phyloP scores from a whole-genome alignment of 2,329 filamentous ascomycete species.

The Ophiostoma tasmaniense region DNA sequence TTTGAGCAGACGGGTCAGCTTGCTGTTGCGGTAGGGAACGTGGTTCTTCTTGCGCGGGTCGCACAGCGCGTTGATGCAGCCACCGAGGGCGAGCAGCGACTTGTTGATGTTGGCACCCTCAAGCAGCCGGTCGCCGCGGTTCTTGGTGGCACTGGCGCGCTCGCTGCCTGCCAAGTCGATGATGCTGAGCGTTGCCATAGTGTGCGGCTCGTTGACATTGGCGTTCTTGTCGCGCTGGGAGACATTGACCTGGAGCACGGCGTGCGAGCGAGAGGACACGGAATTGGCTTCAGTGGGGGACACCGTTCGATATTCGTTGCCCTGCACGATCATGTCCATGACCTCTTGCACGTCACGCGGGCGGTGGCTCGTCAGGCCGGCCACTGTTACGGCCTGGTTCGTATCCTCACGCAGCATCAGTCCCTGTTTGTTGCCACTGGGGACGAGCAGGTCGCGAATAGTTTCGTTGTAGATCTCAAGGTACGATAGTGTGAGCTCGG shows the following conservation, averaged over 20 bases:
- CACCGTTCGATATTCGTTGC: slow-evolving; percentile 90
- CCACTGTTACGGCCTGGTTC: slow-evolving; percentile 84
- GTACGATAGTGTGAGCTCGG: slow-evolving; percentile 87
- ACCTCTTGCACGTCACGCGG: slow-evolving; percentile 89
- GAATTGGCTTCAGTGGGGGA: slow-evolving; percentile 96
- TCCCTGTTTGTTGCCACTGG: slow-evolving; percentile 70
- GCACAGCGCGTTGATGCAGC: slow-evolving; percentile 97
- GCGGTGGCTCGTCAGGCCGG: slow-evolving; percentile 82
- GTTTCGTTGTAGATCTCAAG: slow-evolving; percentile 99
- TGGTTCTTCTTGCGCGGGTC: slow-evolving; percentile 87
- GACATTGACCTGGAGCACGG: slow-evolving; percentile 93
- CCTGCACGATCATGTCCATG: slow-evolving; percentile 97
- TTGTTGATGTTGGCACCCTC: slow-evolving; percentile 99
- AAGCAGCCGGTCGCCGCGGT: slow-evolving; percentile 78
- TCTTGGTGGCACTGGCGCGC: slow-evolving; percentile 92
- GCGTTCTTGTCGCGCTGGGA: slow-evolving; percentile 92
- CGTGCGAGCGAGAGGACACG: slow-evolving; percentile 93
- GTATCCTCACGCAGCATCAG: slow-evolving; percentile 92
- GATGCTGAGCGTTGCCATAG: slow-evolving; percentile 96
- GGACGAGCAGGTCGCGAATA: slow-evolving; percentile 88
- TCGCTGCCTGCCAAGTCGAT: slow-evolving; percentile 96
- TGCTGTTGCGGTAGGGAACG: slow-evolving; percentile 95
- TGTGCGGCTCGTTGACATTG: slow-evolving; percentile 85
- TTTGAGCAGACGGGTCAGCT: slow-evolving; percentile 88
- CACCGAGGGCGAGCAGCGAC: slow-evolving; percentile 84